A percentile compares a stretch with the other conserved stretches of the same genome.
phyloP scores from a whole-genome alignment of 2,329 filamentous ascomycete genomes.

The Didymella glomerata region DNA sequence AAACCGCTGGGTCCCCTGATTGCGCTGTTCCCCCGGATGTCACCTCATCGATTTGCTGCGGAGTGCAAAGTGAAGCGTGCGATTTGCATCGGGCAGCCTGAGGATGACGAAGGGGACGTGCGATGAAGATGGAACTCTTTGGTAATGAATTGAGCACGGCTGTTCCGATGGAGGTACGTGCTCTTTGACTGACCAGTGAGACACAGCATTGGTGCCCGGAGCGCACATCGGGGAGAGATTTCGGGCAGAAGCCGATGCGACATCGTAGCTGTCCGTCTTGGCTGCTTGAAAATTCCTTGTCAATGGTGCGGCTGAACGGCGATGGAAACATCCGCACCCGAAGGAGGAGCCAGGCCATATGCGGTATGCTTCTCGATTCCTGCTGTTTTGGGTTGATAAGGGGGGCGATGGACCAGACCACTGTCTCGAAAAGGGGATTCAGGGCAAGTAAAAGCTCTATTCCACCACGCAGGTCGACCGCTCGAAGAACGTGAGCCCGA shows the following conservation, averaged over 20 bases:
- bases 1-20: not conserved
- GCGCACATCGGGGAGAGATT: not conserved
- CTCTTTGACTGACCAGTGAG: not conserved
- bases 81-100: constrained; percentile 2
- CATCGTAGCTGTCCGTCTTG: not conserved
- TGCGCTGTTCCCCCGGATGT: not conserved
- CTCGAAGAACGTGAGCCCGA: not conserved
- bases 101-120: not conserved
- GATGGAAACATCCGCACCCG: not conserved
- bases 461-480: not conserved
- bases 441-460: not conserved
- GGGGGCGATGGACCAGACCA: not conserved
- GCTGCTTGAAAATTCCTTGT: not conserved
- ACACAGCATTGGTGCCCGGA: not conserved
- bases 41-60: not conserved
- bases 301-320: constrained; percentile 1
- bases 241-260: not conserved
- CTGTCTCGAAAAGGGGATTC: not conserved
- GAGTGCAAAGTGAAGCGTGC: constrained; percentile 13
- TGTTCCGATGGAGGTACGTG: not conserved
- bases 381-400: not conserved
- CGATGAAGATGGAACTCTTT: constrained; percentile 14
- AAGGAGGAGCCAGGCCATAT: not conserved
- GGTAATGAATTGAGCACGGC: constrained; percentile 9
- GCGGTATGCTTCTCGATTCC: not conserved